Percentiles rank a stretch among this genome's conserved stretches.
Conservation (phyloP, 2,329 filamentous ascomycete genomes). For the Sphaerulina musiva region DNA sequence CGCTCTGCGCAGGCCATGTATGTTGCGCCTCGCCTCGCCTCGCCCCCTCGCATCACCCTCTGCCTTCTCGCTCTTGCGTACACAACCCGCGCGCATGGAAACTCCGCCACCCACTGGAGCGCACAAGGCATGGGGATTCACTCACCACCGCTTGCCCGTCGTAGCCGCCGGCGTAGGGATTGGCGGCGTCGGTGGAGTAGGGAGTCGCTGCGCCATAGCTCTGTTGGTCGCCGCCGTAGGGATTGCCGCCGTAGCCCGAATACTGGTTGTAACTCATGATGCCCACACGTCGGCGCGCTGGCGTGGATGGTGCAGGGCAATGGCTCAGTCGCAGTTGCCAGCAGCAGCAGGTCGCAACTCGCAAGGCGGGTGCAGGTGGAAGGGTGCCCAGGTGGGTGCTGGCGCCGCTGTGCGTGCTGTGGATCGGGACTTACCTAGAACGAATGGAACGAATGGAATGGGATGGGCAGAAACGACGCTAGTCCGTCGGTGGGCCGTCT, state of each 20-base stretch:
- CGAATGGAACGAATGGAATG: too few relatives aligned
- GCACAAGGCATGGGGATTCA: not conserved
- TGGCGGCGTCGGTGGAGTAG: conserved; percentile 30
- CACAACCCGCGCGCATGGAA: not conserved
- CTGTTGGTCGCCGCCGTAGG: conserved; percentile 60
- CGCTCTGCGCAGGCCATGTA: not conserved
- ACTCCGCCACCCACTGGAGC: not conserved
- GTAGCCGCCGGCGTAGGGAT: conserved; percentile 36
- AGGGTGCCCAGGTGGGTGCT: not conserved
- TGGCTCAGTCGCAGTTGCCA: not conserved
- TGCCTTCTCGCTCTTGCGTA: too few relatives aligned
- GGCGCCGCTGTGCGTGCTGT: too few relatives aligned
- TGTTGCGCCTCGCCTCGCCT: not conserved
- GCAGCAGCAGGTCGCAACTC: not conserved
- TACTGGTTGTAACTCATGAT: conserved; percentile 56
- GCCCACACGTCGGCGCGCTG: conserved; percentile 9
- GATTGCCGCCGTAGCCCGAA: conserved; percentile 51
- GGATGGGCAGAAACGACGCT: too few relatives aligned
- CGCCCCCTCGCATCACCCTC: not conserved
- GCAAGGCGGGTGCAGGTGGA: not conserved
- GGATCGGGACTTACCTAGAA: too few relatives aligned
- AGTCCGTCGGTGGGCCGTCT: too few relatives aligned
- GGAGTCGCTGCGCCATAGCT: conserved; percentile 34
- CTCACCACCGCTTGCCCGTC: conserved; percentile 14
- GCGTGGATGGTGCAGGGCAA: not conserved